A percentile compares a stretch with the other conserved stretches of the same genome.
phyloP scores from a whole-genome alignment of 148 eudicot species.

The Polygonum maritimum region DNA sequence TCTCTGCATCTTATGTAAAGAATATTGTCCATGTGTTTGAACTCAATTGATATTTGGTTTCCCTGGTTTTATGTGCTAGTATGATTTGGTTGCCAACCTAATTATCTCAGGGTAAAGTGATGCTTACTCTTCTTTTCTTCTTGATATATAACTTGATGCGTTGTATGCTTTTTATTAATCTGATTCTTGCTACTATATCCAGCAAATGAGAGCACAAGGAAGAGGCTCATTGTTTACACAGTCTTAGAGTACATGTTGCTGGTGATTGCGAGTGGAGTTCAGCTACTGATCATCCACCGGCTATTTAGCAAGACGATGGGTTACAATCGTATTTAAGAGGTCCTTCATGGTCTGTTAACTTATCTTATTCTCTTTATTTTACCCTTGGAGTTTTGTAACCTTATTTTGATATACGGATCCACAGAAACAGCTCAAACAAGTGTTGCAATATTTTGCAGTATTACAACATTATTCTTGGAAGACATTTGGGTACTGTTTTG shows the following conservation, averaged over 20 bases:
- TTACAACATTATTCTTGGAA: too few species aligned
- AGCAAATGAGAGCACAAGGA: slow-evolving; percentile 67
- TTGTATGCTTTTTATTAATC: neutral
- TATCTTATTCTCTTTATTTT: neutral
- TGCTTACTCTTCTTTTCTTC: neutral
- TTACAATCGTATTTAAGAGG: slow-evolving; percentile 43
- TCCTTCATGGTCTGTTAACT: neutral
- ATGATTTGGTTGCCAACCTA: neutral
- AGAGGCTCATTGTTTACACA: slow-evolving; percentile 52
- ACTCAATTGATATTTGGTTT: neutral
- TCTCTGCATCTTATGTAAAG: neutral
- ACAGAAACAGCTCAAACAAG: neutral
- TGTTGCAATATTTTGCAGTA: neutral
- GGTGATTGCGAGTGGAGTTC: slow-evolving; percentile 41
- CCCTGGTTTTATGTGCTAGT: neutral
- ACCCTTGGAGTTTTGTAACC: neutral
- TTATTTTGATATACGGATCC: neutral
- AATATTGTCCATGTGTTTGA: too few species aligned
- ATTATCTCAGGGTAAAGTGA: neutral
- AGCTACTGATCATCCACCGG: slow-evolving; percentile 41
- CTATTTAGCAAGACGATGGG: slow-evolving; percentile 50
- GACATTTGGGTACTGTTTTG: neutral
- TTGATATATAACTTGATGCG: neutral
- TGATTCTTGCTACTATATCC: slow-evolving; percentile 1
- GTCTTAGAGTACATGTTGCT: slow-evolving; percentile 46